Conservation (phyloP, 495 filamentous ascomycete genomes). For the Penicillium roqueforti region DNA sequence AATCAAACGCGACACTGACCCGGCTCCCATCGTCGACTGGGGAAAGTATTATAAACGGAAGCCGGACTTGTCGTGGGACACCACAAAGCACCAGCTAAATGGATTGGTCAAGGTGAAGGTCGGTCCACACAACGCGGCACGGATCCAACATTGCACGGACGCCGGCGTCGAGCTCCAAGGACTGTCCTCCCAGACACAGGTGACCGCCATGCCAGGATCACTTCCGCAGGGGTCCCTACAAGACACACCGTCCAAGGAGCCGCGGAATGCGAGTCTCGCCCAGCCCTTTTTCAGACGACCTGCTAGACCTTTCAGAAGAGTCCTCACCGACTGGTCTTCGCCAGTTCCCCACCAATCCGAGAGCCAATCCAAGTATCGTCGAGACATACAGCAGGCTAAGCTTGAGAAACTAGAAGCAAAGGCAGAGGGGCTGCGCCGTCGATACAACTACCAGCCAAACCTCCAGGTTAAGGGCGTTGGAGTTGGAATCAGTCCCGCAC, state of each 20-base stretch:
- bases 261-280: background rate
- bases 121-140: constrained; percentile 10
- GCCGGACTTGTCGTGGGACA: background rate
- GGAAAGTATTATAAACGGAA: background rate
- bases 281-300: background rate
- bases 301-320: background rate
- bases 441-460: background rate
- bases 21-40: constrained; percentile 1
- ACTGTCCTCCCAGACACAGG: background rate
- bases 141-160: constrained; percentile 2
- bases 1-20: background rate
- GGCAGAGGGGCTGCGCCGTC: background rate
- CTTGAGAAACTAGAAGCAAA: background rate
- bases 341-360: background rate
- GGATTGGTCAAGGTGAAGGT: constrained; percentile 18
- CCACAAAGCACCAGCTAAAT: background rate
- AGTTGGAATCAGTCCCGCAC: background rate
- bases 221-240: background rate
- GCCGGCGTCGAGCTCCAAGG: background rate
- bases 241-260: background rate
- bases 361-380: background rate
- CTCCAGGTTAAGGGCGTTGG: background rate
- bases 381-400: background rate
- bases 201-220: background rate
- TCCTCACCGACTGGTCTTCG: background rate